Evolutionary conservation across 768 basidiomycete genomes (phyloP), one percentile per base, ranked within the genome.

Genomic region (Trichaptum fuscoviolaceum): DNA sequence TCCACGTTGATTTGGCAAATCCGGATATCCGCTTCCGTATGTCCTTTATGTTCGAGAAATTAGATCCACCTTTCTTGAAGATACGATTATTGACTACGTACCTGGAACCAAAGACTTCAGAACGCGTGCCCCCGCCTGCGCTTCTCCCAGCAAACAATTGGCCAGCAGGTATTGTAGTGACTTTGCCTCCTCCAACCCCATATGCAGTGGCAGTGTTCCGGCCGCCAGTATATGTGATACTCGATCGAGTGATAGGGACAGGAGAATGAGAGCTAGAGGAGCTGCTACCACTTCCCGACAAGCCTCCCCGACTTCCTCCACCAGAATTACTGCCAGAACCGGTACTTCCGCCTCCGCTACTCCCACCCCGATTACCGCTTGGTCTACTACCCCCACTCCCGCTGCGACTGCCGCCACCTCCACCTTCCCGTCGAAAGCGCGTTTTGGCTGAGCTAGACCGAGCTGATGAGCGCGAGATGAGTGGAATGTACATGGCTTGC

Each of bases 1-100:
- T 17, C 86, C 85, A 2, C 79, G 78, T 12, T 52, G 42, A 7
- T 77, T 77, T 3, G 70, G 2, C 2, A 79, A 26, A 0, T 84
- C 84, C 35, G 87, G 87, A 70, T 89, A 89, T 2, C 88, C 88
- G 68, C 86, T 88, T 6, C 87, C 88, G 67, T 88, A 89, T 4
- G 71, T 67, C 34, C 87, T 88, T 65, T 0, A 64, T 6, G 58
- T 57, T 30, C 20, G 30, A 30, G 30, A 30, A 61, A 57, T 24
- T 35, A 61, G 66, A n/a, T 27, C 20, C 27, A 3, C 30, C 8
- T 30, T 8, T 30, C 30, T 30, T 30, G 30, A 30, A 30, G 30
- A 30, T 30, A 8, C 30, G 2, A 3, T 3, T 30, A 8, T 30
- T 30, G 8, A 30, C 4, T 30, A 8, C 30, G 30, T 30, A 85